Percentiles rank a stretch among this genome's conserved stretches.
Conservation (phyloP, 2,329 filamentous ascomycete genomes). For the Alternaria burnsii region DNA sequence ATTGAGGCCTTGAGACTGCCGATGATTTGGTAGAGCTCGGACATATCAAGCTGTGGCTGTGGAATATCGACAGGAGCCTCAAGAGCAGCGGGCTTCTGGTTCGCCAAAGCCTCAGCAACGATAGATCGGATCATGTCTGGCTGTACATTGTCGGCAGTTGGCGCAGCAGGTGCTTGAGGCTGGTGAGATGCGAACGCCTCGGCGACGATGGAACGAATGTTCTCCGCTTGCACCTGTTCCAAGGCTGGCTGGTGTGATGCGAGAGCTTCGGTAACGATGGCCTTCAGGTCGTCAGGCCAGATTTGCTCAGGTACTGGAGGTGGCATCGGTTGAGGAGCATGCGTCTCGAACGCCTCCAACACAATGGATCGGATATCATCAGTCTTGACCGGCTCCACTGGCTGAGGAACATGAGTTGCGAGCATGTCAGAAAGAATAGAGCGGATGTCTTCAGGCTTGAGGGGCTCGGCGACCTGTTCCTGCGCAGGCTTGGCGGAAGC, state of each 20-base stretch:
- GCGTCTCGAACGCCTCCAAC: conserved; percentile 41
- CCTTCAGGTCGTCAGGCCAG: conserved; percentile 60
- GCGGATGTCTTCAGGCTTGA: conserved; percentile 42
- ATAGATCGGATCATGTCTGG: conserved; percentile 47
- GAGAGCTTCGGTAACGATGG: conserved; percentile 68
- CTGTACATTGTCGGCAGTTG: conserved; percentile 38
- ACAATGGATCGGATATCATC: conserved; percentile 40
- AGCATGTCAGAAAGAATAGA: conserved; percentile 37
- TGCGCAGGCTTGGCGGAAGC: conserved; percentile 50
- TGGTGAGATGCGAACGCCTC: conserved; percentile 40
- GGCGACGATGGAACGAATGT: conserved; percentile 37
- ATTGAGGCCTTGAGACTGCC: conserved; percentile 60
- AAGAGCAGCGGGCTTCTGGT: conserved; percentile 41
- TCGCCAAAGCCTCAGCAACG: conserved; percentile 45
- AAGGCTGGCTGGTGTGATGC: conserved; percentile 37
- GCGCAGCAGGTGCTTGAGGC: conserved; percentile 25
- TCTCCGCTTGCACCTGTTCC: conserved; percentile 36
- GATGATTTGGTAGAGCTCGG: conserved; percentile 58
- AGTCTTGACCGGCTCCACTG: conserved; percentile 26
- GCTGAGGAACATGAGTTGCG: conserved; percentile 26
- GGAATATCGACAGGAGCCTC: conserved; percentile 46
- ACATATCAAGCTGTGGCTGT: conserved; percentile 49
- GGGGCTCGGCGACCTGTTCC: conserved; percentile 26
- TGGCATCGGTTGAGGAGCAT: conserved; percentile 37
- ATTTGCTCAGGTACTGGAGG: conserved; percentile 41